Conservation (phyloP, 306 rosid species). For the Pterocarpus santalinus region DNA sequence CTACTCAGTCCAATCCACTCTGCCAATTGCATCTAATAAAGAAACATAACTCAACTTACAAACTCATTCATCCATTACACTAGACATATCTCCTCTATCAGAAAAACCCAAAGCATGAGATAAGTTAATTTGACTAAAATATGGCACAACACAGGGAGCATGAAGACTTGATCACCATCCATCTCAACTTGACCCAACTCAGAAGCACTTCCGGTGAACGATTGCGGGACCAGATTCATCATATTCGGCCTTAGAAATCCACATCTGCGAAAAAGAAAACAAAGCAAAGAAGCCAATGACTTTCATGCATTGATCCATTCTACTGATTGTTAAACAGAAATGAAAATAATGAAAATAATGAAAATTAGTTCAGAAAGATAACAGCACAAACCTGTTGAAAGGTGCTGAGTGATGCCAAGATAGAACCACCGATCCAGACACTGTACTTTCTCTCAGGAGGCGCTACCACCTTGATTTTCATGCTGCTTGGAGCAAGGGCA, state of each 20-base stretch:
- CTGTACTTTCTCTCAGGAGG: constrained; percentile 68
- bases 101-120: constrained; percentile 32
- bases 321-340: background rate
- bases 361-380: background rate
- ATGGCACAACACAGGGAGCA: constrained; percentile 31
- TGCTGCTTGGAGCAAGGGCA: constrained; percentile 67
- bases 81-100: constrained; percentile 20
- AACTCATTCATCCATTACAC: constrained; percentile 42
- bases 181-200: constrained; percentile 25
- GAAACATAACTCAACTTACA: constrained; percentile 45
- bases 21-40: constrained; percentile 10
- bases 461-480: constrained; percentile 67
- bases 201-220: constrained; percentile 66
- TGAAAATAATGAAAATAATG: constrained; percentile 6
- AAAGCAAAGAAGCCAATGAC: background rate
- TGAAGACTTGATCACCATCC: constrained; percentile 23
- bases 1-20: constrained; percentile 24
- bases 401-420: constrained; percentile 65
- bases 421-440: constrained; percentile 71
- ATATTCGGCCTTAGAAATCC: constrained; percentile 63
- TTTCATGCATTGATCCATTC: background rate
- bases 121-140: constrained; percentile 35
- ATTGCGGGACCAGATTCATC: constrained; percentile 63
- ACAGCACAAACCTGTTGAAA: constrained; percentile 56
- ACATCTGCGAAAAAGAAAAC: constrained; percentile 50